Percentiles rank a stretch among this genome's conserved stretches.
These are phyloP conservation scores for Lipomyces anomalus DNA, from an alignment of 805 yeast species.

Conservation along the genomic window DNA sequence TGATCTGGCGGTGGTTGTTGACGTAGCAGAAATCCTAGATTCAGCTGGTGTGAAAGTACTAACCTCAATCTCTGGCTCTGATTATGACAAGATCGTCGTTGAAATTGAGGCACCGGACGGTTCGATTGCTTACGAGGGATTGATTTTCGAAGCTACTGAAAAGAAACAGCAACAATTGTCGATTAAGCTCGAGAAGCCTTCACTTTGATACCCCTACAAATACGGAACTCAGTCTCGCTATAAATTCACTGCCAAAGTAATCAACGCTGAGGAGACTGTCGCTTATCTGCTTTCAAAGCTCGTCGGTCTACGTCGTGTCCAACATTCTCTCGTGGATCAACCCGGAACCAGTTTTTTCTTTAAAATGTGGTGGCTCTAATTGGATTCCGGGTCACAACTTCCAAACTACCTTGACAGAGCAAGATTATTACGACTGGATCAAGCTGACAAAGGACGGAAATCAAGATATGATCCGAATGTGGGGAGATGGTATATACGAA, in stretches of 20 bases:
- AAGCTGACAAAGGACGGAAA: constrained; percentile 36
- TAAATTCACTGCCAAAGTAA: constrained; percentile 16
- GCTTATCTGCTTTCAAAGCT: constrained; percentile 18
- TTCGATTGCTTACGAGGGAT: constrained; percentile 1
- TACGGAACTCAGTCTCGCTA: constrained; percentile 39
- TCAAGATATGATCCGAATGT: constrained; percentile 43
- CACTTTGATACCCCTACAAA: constrained; percentile 41
- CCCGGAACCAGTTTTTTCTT: constrained; percentile 41
- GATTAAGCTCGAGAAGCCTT: background rate
- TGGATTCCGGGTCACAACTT: constrained; percentile 49
- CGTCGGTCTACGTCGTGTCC: constrained; percentile 42
- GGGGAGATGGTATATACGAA: constrained; percentile 50
- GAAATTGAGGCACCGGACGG: constrained; percentile 16
- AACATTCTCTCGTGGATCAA: constrained; percentile 32
- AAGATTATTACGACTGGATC: constrained; percentile 39
- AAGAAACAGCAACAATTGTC: too few relatives aligned
- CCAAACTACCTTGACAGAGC: constrained; percentile 31
- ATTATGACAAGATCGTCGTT: constrained; percentile 7
- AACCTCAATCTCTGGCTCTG: background rate
- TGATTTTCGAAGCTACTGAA: background rate
- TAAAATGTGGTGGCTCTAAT: constrained; percentile 40
- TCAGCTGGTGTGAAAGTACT: constrained; percentile 4
- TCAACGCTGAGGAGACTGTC: background rate
- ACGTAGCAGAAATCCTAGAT: constrained; percentile 10
- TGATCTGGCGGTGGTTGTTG: constrained; percentile 22